phyloP scores from a whole-genome alignment of 2,329 filamentous ascomycete genomes.

The Talaromyces sp. region DNA sequence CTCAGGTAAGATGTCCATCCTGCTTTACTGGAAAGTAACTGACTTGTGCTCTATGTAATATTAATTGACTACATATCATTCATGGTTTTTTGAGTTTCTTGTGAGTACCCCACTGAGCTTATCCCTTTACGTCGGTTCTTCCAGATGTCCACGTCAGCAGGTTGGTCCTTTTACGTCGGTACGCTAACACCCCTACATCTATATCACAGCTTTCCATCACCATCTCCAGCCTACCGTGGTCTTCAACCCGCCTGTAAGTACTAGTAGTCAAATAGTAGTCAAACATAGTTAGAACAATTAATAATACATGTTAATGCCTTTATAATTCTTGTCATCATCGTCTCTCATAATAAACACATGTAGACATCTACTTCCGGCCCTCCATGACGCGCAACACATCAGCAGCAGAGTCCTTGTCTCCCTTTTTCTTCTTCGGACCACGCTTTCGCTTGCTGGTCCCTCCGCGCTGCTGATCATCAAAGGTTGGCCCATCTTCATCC shows the following conservation, averaged over 20 bases:
- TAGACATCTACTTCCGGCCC: slow-evolving; percentile 40
- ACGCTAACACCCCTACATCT: neutral
- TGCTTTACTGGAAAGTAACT: neutral
- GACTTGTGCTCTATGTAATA: neutral
- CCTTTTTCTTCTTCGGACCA: slow-evolving; percentile 47
- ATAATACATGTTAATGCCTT: neutral
- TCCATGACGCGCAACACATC: slow-evolving; percentile 80
- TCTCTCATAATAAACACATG: neutral
- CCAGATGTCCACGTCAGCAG: too few relatives aligned
- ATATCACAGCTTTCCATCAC: neutral
- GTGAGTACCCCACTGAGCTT: neutral
- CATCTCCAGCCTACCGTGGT: neutral
- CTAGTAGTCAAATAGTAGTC: neutral
- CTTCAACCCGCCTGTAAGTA: neutral
- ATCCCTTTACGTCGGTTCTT: neutral
- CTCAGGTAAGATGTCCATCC: neutral
- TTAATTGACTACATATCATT: neutral
- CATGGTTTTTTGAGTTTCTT: neutral
- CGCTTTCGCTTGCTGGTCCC: slow-evolving; percentile 46
- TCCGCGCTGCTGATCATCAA: slow-evolving; percentile 27
- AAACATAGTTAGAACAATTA: neutral
- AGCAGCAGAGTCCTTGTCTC: slow-evolving; percentile 59
- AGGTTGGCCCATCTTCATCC: slow-evolving; percentile 53
- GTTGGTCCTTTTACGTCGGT: neutral
- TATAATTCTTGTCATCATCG: neutral